A percentile compares a stretch with the other conserved stretches of the same genome.
phyloP scores from a whole-genome alignment of 371 early-diverging fungal genomes.

The Mortierella sp. region DNA sequence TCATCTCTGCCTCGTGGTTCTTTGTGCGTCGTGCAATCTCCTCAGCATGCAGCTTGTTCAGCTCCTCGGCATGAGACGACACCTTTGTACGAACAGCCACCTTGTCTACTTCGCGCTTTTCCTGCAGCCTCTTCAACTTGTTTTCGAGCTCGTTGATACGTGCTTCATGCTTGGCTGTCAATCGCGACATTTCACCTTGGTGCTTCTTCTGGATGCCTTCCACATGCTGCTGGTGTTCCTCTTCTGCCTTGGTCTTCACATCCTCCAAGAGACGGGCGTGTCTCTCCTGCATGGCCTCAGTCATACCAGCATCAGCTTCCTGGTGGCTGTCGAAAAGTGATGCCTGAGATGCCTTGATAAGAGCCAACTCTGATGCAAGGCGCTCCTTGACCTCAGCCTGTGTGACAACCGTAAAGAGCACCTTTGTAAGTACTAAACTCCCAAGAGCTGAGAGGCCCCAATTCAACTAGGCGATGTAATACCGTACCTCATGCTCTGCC shows the following conservation, averaged over 20 bases:
- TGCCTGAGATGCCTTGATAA: conserved; percentile 41
- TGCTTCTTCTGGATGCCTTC: conserved; percentile 24
- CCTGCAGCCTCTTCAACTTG: conserved; percentile 24
- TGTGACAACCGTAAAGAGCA: too few species aligned
- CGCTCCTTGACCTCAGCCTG: conserved; percentile 41
- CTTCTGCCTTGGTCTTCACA: conserved; percentile 11
- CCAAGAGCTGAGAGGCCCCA: too few species aligned
- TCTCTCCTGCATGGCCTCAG: conserved; percentile 21
- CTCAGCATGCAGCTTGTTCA: conserved; percentile 15
- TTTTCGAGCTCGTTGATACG: conserved; percentile 10
- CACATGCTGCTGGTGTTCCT: conserved; percentile 20
- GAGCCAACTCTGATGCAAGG: conserved; percentile 25
- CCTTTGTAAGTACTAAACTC: too few species aligned
- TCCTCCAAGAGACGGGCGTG: conserved; percentile 26
- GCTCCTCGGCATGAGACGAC: not conserved
- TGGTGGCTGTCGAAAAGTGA: conserved; percentile 14
- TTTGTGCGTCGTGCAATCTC: conserved; percentile 6
- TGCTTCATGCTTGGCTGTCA: conserved; percentile 5
- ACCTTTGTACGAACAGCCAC: conserved; percentile 11
- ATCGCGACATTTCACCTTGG: conserved; percentile 12
- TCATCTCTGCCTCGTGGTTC: conserved; percentile 23
- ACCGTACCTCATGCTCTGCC: conserved; percentile 31
- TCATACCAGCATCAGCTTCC: conserved; percentile 15
- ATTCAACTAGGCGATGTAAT: not conserved
- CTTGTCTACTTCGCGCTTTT: conserved; percentile 14